A percentile compares a stretch with the other conserved stretches of the same genome.
phyloP scores from a whole-genome alignment of 2,329 filamentous ascomycete genomes.

The Exophiala spinifera region DNA sequence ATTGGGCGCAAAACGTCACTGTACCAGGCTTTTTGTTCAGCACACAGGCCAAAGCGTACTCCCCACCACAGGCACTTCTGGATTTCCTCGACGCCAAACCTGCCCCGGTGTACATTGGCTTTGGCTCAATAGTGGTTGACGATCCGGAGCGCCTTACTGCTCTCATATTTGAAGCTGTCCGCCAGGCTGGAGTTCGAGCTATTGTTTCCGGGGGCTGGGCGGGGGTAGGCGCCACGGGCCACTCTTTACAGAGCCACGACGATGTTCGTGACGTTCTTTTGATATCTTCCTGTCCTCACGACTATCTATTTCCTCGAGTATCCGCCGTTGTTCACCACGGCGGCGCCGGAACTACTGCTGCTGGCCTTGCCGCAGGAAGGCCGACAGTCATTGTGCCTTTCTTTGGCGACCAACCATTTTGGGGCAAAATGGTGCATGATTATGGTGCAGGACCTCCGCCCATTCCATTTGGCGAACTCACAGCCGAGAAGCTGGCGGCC shows the following conservation, averaged over 20 bases:
- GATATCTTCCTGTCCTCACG: conserved; percentile 82
- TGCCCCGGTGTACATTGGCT: conserved; percentile 76
- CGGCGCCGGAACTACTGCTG: conserved; percentile 46
- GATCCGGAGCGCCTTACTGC: conserved; percentile 67
- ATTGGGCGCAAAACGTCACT: conserved; percentile 69
- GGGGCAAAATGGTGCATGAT: conserved; percentile 73
- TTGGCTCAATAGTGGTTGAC: conserved; percentile 77
- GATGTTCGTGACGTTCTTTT: conserved; percentile 68
- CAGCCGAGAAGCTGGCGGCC: too few relatives aligned
- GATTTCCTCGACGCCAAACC: conserved; percentile 65
- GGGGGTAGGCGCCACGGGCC: conserved; percentile 68
- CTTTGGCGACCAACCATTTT: conserved; percentile 80
- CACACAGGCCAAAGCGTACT: too few relatives aligned
- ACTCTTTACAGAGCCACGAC: conserved; percentile 35
- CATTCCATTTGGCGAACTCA: too few relatives aligned
- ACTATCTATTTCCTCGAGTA: conserved; percentile 82
- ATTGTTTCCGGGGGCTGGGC: conserved; percentile 46
- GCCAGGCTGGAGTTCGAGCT: conserved; percentile 27
- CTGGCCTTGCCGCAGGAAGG: conserved; percentile 78
- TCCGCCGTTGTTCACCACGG: conserved; percentile 82
- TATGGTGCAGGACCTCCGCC: conserved; percentile 42
- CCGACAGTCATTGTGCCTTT: conserved; percentile 83
- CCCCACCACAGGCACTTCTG: conserved; percentile 49
- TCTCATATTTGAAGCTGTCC: conserved; percentile 68
- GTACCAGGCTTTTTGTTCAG: conserved; percentile 72